phyloP scores from a whole-genome alignment of 495 filamentous ascomycete genomes.

The Podospora bellae-mahoneyi region DNA sequence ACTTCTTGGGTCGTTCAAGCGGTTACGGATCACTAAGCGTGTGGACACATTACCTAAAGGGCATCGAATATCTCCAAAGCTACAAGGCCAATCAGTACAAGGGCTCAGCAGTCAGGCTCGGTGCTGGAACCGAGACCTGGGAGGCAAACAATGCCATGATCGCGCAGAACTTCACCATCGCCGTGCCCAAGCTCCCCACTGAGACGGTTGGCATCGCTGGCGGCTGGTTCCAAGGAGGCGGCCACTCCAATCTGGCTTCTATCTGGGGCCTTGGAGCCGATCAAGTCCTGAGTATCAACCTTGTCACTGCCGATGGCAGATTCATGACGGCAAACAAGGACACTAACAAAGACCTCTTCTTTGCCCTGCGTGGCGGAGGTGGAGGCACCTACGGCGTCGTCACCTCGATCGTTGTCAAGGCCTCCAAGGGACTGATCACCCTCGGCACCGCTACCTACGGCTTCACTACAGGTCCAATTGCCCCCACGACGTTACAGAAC shows the following conservation, averaged over 20 bases:
- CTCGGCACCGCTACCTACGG: background rate
- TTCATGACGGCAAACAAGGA: conserved; percentile 41
- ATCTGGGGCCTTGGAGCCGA: conserved; percentile 48
- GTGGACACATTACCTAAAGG: conserved; percentile 58
- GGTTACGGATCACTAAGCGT: conserved; percentile 54
- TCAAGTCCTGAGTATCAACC: conserved; percentile 44
- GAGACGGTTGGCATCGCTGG: conserved; percentile 39
- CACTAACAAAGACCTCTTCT: conserved; percentile 50
- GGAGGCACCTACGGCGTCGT: conserved; percentile 34
- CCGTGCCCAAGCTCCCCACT: conserved; percentile 31
- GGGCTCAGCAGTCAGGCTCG: conserved; percentile 42
- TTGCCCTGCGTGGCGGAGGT: conserved; percentile 53
- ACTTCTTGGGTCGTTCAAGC: conserved; percentile 53
- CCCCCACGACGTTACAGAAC: background rate
- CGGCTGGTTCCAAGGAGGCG: conserved; percentile 46
- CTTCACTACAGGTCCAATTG: background rate
- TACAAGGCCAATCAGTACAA: conserved; percentile 39
- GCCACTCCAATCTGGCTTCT: conserved; percentile 43
- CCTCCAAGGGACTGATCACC: background rate
- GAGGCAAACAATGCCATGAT: conserved; percentile 38
- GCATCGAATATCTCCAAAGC: conserved; percentile 38
- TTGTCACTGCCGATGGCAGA: conserved; percentile 47
- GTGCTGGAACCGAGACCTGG: conserved; percentile 42
- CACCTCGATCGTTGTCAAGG: background rate
- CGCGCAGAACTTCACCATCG: conserved; percentile 37